These are phyloP conservation scores for Pseudogymnoascus sp. DNA, from an alignment of 2,329 filamentous ascomycete species.

Conservation along the genomic window DNA sequence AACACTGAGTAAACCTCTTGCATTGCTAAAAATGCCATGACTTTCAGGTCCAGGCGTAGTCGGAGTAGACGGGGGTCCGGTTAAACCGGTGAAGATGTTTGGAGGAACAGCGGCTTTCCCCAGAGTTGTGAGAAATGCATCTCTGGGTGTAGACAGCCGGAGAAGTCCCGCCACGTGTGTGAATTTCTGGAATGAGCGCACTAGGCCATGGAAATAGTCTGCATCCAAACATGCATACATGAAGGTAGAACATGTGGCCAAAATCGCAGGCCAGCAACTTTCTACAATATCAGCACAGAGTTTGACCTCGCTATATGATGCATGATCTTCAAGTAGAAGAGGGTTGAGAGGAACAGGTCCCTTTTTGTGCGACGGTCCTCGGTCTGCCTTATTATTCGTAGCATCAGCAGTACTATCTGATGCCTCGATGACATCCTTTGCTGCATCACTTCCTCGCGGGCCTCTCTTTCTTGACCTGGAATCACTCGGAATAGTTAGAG, in stretches of 20 bases:
- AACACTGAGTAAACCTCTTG: constrained; percentile 64
- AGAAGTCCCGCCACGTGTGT: constrained; percentile 89
- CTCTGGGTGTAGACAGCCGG: constrained; percentile 74
- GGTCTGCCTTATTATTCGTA: constrained; percentile 36
- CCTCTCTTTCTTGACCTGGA: constrained; percentile 43
- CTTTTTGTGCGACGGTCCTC: constrained; percentile 61
- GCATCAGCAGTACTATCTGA: constrained; percentile 2
- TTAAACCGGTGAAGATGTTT: constrained; percentile 58
- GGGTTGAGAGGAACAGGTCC: constrained; percentile 80
- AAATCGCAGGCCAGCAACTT: constrained; percentile 88
- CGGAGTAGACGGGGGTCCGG: constrained; percentile 37
- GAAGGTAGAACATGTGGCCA: constrained; percentile 93
- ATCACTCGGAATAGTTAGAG: constrained; percentile 77
- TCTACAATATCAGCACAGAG: constrained; percentile 78
- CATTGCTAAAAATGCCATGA: constrained; percentile 58
- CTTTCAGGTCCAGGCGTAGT: constrained; percentile 43
- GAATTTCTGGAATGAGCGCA: constrained; percentile 89
- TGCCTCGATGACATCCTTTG: neutral
- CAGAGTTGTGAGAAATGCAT: constrained; percentile 89
- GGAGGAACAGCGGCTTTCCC: constrained; percentile 89
- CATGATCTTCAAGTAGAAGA: constrained; percentile 63
- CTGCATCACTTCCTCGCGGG: constrained; percentile 18
- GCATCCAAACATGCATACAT: constrained; percentile 85
- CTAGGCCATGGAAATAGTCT: constrained; percentile 86
- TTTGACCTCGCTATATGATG: constrained; percentile 61